Percentiles rank a stretch among this genome's conserved stretches.
phyloP scores from a whole-genome alignment of 2,329 filamentous ascomycete species.

The Fusarium sp. region DNA sequence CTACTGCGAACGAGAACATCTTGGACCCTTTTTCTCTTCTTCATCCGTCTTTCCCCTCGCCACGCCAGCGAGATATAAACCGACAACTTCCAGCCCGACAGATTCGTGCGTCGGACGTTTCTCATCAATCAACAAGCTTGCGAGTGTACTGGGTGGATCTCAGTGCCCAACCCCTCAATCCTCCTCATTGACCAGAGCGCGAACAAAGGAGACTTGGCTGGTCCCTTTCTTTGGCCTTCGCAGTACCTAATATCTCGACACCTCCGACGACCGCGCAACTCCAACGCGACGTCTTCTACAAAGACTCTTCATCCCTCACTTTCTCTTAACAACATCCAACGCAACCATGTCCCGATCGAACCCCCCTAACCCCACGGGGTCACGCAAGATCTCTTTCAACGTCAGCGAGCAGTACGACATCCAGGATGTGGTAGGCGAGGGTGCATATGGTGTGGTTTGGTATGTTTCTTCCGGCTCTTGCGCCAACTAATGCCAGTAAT shows the following conservation, averaged over 20 bases:
- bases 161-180: constrained; percentile 30
- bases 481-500: background rate
- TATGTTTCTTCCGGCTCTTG: constrained; percentile 60
- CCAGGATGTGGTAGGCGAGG: constrained; percentile 98
- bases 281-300: constrained; percentile 6
- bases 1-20: constrained; percentile 16
- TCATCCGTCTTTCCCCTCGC: constrained; percentile 7
- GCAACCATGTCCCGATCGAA: constrained; percentile 64
- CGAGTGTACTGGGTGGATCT: constrained; percentile 38
- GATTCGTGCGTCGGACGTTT: constrained; percentile 11
- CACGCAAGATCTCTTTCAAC: constrained; percentile 99
- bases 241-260: constrained; percentile 17
- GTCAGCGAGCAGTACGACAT: constrained; percentile 99
- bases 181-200: constrained; percentile 35
- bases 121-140: constrained; percentile 16
- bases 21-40: constrained; percentile 24
- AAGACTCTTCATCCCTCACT: constrained; percentile 4
- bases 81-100: constrained; percentile 8
- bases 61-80: constrained; percentile 20
- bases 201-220: constrained; percentile 43
- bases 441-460: constrained; percentile 98
- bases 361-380: constrained; percentile 69
- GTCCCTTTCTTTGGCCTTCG: constrained; percentile 37
- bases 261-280: constrained; percentile 20
- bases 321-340: constrained; percentile 4